Evolutionary conservation across 768 basidiomycete species (phyloP), one percentile per base, ranked within the genome.

Genomic region (Phaeotremella fagi): DNA sequence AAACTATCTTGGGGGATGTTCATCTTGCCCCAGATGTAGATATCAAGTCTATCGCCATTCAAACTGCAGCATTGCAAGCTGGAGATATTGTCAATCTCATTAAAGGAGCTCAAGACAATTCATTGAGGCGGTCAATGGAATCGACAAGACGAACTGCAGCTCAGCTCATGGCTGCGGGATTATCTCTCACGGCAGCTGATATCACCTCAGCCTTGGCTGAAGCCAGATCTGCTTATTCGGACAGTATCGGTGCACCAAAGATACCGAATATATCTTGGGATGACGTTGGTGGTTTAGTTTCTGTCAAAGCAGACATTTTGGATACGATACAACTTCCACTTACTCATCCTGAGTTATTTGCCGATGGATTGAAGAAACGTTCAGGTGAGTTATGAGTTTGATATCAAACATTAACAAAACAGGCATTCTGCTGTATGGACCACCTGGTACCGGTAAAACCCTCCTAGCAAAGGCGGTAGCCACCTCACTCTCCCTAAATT

Each of bases 211-310:
- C 89, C 0, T 78, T 98, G 18, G 78, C 79, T 12, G 81, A 83
- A 55, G 86, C 87, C 12, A 79, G 90, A 49, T 76, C 81, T 9
- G 81, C 86, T 0, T 92, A 92, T 73, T 86, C 88, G 6, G 88
- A 91, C 69, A 89, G 82, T 66, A 94, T 98, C 55, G 94, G 92
- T n/a, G 90, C 90, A 23, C 95, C 95, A 0, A 91, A 87, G 61
- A 99, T 99, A 29, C 95, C 95, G 1, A 86, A 80, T 58, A 91
- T 99, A 0, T 81, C 86, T 0, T 99, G 95, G 95, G 90, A 97
- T 72, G 95, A 99, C 71, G 86, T 99, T 12, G 95, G 95, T 24
- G 95, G 95, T 3, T 77, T 99, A 11, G 84, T 83, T 2, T 77
- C 79, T 55, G 89, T 95, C 53, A 98, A 97, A 71, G 75, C 82